A percentile compares a stretch with the other conserved stretches of the same genome.
Evolutionary conservation across 306 rosid genomes (phyloP).

Genomic region (Glycine latifolia): DNA sequence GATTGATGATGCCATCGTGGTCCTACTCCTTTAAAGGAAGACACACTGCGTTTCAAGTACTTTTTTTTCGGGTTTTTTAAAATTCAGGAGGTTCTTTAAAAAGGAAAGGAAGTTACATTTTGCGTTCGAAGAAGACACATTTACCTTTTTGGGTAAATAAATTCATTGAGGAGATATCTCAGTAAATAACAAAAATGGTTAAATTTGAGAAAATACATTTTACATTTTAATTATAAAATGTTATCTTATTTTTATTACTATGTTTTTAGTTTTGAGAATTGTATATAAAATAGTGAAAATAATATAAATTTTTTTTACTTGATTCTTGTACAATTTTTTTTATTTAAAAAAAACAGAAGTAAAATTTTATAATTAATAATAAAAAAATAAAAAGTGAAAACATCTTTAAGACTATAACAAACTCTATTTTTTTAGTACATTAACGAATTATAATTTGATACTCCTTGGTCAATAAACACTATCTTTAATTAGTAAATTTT

Average conservation of each 20-base stretch:
- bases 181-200: not conserved
- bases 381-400: not conserved
- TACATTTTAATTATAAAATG: not conserved
- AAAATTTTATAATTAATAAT: not conserved
- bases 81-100: too few species aligned
- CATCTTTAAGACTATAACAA: not conserved
- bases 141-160: not conserved
- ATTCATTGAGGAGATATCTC: not conserved
- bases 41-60: too few species aligned
- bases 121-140: too few species aligned
- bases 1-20: slow-evolving; percentile 26
- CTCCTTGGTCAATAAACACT: not conserved
- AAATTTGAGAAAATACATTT: not conserved
- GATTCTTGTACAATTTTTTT: not conserved
- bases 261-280: not conserved
- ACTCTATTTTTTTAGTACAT: not conserved
- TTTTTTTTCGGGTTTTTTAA: not conserved
- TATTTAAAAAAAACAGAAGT: too few species aligned
- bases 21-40: not conserved
- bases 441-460: not conserved
- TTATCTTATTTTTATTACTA: not conserved
- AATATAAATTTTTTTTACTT: not conserved
- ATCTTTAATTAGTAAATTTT: not conserved
- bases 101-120: too few species aligned
- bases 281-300: too few species aligned